phyloP scores from a whole-genome alignment of 176 grass and related monocot genomes.

The Oryza australiensis region DNA sequence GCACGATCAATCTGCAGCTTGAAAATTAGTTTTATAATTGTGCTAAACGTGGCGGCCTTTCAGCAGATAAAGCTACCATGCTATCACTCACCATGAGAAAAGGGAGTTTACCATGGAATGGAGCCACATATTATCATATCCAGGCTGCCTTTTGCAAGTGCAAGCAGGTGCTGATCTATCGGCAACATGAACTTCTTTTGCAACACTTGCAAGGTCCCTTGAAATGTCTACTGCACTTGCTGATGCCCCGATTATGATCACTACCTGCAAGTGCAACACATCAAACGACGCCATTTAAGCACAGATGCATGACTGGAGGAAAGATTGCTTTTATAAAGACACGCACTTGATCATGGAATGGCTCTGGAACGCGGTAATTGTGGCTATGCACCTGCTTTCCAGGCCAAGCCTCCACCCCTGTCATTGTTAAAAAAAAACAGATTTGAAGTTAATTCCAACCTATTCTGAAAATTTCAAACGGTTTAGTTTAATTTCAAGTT shows the following conservation, averaged over 20 bases:
- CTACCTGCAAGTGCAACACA: slow-evolving; percentile 38
- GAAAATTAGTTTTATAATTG: slow-evolving; percentile 18
- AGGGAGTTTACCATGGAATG: slow-evolving; percentile 69
- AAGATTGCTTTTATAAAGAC: background rate
- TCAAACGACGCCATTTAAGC: background rate
- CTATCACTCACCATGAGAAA: slow-evolving; percentile 36
- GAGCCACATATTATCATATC: slow-evolving; percentile 80
- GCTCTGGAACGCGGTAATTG: slow-evolving; percentile 71
- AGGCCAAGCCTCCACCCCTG: slow-evolving; percentile 60
- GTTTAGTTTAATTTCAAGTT: background rate
- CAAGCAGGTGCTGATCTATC: slow-evolving; percentile 47
- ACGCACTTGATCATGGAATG: slow-evolving; percentile 60
- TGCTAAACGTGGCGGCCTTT: slow-evolving; percentile 17
- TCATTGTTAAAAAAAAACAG: background rate
- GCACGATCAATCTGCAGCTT: slow-evolving; percentile 56
- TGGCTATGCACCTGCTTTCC: slow-evolving; percentile 88
- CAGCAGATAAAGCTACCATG: slow-evolving; percentile 38
- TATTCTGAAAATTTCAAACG: background rate
- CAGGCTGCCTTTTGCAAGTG: slow-evolving; percentile 47
- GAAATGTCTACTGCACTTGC: slow-evolving; percentile 75
- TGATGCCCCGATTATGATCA: slow-evolving; percentile 61
- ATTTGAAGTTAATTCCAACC: background rate
- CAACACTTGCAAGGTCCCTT: slow-evolving; percentile 52
- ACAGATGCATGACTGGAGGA: background rate
- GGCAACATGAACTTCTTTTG: slow-evolving; percentile 72